Base-by-base conservation (phyloP, 2,329 filamentous ascomycete species). In the Fusarium humuli region DNA sequence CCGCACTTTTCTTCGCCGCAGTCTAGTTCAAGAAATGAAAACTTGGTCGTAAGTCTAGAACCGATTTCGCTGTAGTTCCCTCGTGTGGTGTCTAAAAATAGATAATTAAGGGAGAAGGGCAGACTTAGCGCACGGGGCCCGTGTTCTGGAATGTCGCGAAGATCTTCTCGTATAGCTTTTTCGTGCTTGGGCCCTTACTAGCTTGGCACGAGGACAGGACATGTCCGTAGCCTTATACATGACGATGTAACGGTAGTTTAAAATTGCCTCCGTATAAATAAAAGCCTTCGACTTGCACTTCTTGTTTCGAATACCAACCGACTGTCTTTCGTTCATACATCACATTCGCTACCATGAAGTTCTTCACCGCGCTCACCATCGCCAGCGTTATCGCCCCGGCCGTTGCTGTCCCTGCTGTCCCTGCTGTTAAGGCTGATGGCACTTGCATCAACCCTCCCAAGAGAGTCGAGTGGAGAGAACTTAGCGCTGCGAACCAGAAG, bases 381-480 rank as follows among this genome's bases (percentile, higher is more conserved):
- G 44, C 49, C 1, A 29, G 49, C 5, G 37, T 10, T 3, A 44
- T 64, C 13, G 9, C 47, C 1, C 47, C 60, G 5, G 60, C 22
- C 13, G 12, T 62, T 2, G 32, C 60, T 5, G 25, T 55, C n/a
- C 57, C 57, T 4, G 4, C 32, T 0, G 12, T 9, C 32, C 45
- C 45, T 9, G 9, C 7, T 3, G n/a, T 37, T 11, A 10, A 27
- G 1, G 6, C 7, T 9, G 48, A 63, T 32, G 25, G 5, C 16
- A 18, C 34, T 37, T 64, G 61, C 12, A 40, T 20, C 2, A 18
- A 58, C 12, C 52, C 60, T 7, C 16, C 32, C 11, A 65, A 65
- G 20, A 41, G 61, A 6, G 9, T 65, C 4, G 61, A 65, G 13
- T 65, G 61, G 61, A 61, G 60, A 1, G 25, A 65, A 5, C n/a